A percentile compares a stretch with the other conserved stretches of the same genome.
These are phyloP conservation scores for Picea abies DNA, from an alignment of 83 land plant species.

Conservation along the genomic window DNA sequence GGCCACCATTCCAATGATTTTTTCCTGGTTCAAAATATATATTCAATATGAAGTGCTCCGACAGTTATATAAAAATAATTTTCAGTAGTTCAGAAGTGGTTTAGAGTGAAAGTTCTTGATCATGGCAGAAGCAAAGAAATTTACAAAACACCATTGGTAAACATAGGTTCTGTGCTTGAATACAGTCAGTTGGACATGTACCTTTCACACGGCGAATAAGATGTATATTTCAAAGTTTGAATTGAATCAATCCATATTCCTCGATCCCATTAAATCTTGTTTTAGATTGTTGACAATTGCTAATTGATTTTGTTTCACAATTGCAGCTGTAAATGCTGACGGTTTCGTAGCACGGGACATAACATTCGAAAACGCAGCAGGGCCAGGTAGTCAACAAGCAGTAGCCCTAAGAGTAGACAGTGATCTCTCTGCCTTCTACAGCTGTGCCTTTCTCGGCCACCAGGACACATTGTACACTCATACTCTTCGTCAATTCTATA, in stretches of 20 bases:
- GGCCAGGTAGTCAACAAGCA: slow-evolving; percentile 14
- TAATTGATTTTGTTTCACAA: too few relatives aligned
- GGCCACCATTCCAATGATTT: too few relatives aligned
- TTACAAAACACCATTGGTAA: background rate
- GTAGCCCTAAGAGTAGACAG: slow-evolving; percentile 14
- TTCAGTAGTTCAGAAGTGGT: too few relatives aligned
- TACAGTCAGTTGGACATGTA: background rate
- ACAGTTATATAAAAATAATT: too few relatives aligned
- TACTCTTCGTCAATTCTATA: slow-evolving; percentile 57
- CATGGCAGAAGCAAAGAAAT: background rate
- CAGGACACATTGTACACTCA: slow-evolving; percentile 45
- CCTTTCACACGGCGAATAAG: background rate
- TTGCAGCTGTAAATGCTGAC: slow-evolving; percentile 9
- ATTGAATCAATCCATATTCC: background rate
- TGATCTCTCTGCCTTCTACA: slow-evolving; percentile 21
- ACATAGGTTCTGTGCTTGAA: background rate
- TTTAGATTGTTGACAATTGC: too few relatives aligned
- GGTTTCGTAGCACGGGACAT: slow-evolving; percentile 20
- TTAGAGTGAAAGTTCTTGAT: background rate
- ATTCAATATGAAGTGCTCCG: too few relatives aligned
- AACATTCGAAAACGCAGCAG: slow-evolving; percentile 20
- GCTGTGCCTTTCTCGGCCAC: slow-evolving; percentile 18
- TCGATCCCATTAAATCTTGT: background rate
- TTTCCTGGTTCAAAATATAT: too few relatives aligned
- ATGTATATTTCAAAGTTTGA: background rate